phyloP scores from a whole-genome alignment of 1,139 yeast species.

The Diutina scorzettiae region DNA sequence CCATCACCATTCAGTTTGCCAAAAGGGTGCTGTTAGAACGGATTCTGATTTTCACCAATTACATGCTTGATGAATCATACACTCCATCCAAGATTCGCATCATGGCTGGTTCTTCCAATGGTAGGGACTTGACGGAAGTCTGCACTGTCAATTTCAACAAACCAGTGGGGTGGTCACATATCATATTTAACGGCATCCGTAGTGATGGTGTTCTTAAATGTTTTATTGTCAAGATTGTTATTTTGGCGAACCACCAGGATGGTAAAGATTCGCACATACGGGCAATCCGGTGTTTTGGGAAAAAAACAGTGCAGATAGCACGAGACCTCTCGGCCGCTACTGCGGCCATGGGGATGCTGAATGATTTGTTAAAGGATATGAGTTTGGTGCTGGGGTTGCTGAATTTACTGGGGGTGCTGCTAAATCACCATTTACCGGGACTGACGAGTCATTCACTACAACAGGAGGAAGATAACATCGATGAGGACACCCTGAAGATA shows the following conservation, averaged over 20 bases:
- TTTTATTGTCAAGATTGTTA: constrained; percentile 55
- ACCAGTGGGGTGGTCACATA: constrained; percentile 81
- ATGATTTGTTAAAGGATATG: background rate
- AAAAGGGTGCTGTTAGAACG: constrained; percentile 63
- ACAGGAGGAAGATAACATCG: background rate
- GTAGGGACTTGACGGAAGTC: constrained; percentile 72
- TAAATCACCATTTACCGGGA: background rate
- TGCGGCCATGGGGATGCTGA: background rate
- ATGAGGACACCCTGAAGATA: constrained; percentile 15
- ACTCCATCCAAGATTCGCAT: constrained; percentile 71
- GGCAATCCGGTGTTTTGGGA: constrained; percentile 40
- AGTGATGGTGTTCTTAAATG: constrained; percentile 56
- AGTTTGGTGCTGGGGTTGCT: background rate
- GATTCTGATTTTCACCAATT: constrained; percentile 60
- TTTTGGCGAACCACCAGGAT: constrained; percentile 80
- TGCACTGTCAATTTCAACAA: constrained; percentile 51
- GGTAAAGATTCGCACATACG: constrained; percentile 93
- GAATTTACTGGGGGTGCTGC: constrained; percentile 1
- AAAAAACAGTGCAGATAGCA: constrained; percentile 7
- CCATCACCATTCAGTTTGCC: constrained; percentile 67
- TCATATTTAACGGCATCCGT: constrained; percentile 52
- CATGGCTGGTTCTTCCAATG: constrained; percentile 67
- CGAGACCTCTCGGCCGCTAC: background rate
- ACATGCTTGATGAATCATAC: constrained; percentile 72
- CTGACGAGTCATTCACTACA: background rate